Conservation (phyloP, 768 basidiomycete genomes). For the Termitomyces sp. region DNA sequence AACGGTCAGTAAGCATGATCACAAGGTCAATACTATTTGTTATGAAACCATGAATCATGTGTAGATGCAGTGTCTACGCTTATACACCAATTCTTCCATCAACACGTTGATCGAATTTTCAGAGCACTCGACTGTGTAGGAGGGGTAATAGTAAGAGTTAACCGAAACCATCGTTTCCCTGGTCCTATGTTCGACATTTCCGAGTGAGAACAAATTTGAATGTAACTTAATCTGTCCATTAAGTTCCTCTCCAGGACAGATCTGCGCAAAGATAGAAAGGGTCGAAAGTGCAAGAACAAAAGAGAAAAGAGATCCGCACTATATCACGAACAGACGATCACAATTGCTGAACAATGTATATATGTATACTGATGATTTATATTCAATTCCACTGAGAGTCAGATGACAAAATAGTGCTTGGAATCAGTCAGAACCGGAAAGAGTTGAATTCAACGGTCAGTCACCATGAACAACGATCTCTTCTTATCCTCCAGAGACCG, state of each 20-base stretch:
- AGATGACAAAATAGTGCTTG: neutral
- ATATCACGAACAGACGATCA: neutral
- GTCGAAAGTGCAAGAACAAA: too few relatives aligned
- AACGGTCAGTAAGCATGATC: neutral
- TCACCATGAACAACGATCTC: neutral
- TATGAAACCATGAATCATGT: neutral
- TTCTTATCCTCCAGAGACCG: constrained; percentile 69
- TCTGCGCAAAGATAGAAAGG: neutral
- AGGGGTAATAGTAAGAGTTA: too few relatives aligned
- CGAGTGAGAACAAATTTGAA: neutral
- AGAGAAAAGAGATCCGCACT: neutral
- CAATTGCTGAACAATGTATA: too few relatives aligned
- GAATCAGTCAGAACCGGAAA: neutral
- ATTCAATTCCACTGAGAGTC: neutral
- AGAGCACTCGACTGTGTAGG: too few relatives aligned
- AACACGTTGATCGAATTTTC: too few relatives aligned
- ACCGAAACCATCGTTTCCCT: neutral
- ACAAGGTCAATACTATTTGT: too few relatives aligned
- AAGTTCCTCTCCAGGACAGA: too few relatives aligned
- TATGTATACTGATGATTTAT: neutral
- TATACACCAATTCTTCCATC: too few relatives aligned
- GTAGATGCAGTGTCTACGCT: too few relatives aligned
- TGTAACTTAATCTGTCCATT: too few relatives aligned
- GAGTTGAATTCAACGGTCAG: neutral
- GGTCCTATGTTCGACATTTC: neutral